Base-by-base conservation (phyloP, 2,329 filamentous ascomycete genomes). In the Fusarium robinianum region DNA sequence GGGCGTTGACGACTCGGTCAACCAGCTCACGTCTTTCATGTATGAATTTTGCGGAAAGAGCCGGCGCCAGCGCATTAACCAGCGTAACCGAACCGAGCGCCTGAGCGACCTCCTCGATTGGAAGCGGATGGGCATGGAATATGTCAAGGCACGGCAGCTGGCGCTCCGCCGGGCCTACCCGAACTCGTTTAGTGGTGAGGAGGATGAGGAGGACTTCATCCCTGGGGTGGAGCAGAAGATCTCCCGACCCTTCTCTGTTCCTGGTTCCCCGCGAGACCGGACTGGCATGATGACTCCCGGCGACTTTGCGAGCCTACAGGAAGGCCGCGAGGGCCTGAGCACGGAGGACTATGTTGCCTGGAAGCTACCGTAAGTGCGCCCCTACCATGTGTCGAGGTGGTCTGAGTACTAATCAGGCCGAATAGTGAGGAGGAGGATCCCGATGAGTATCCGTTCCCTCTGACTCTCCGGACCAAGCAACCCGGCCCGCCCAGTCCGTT, bases 91-190 rank as follows among this genome's bases (percentile, higher is more conserved):
- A 41, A 99, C 94, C 0, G 94, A 99, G 76, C 84, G 94, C 33
- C 75, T 99, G 41, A 95, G 90, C 63, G 94, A 99, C 67, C 77
- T 99, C 48, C 79, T 99, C 26, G 94, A 99, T 72, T 99, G 94
- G 94, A 97, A 97, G 80, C 82, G 94, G 35, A 99, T 99, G 94
- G 94, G 94, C 15, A 86, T 97, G 85, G 94, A 99, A 72, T 99
- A 99, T 65, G 90, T 96, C 72, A 99, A 97, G 77, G 94, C 94
- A 22, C 83, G 94, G 34, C 94, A 97, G 69, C 72, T 99, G 63
- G 94, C 94, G 16, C 76, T 99, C 53, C 80, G 94, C 62, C 82
- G 94, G 69, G 94, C 94, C 14, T 99, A 97, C 69, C 92, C 94
- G 35, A 78, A 79, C 38, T 92, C 90, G 3, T 99, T 96, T 67